Conservation (phyloP, 1,139 yeast species). For the Candida gigantensis region DNA sequence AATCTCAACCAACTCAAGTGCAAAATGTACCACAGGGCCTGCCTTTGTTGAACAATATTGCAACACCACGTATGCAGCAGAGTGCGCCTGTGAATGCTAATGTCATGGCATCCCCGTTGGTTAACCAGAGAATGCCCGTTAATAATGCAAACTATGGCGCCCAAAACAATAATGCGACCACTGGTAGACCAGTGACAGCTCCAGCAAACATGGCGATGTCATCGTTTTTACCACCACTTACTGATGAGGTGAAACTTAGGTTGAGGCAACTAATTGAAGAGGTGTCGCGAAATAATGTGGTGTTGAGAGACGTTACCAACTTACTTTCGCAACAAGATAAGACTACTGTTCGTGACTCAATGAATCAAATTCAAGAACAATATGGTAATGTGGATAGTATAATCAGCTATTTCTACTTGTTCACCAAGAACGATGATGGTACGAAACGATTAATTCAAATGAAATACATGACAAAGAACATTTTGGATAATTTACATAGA, state of each 20-base stretch:
- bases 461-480: constrained; percentile 76
- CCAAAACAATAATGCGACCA: background rate
- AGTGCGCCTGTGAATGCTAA: constrained; percentile 17
- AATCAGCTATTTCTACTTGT: constrained; percentile 72
- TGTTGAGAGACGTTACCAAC: constrained; percentile 64
- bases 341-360: constrained; percentile 57
- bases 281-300: constrained; percentile 65
- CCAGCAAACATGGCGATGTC: constrained; percentile 8
- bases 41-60: constrained; percentile 25
- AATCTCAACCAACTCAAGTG: constrained; percentile 10
- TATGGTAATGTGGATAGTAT: constrained; percentile 72
- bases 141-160: constrained; percentile 3
- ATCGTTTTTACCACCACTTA: constrained; percentile 34
- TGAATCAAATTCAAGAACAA: constrained; percentile 60
- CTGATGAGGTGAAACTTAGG: constrained; percentile 47
- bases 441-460: constrained; percentile 76
- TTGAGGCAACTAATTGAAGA: constrained; percentile 68
- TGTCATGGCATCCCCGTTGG: constrained; percentile 21
- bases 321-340: constrained; percentile 65
- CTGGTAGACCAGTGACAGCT: constrained; percentile 6
- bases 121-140: constrained; percentile 20
- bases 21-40: constrained; percentile 18
- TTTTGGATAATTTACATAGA: constrained; percentile 65
- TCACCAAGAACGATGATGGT: constrained; percentile 73
- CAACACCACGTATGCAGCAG: constrained; percentile 23